Base-by-base conservation (phyloP, 805 yeast genomes). In the Blastobotrys americana region DNA sequence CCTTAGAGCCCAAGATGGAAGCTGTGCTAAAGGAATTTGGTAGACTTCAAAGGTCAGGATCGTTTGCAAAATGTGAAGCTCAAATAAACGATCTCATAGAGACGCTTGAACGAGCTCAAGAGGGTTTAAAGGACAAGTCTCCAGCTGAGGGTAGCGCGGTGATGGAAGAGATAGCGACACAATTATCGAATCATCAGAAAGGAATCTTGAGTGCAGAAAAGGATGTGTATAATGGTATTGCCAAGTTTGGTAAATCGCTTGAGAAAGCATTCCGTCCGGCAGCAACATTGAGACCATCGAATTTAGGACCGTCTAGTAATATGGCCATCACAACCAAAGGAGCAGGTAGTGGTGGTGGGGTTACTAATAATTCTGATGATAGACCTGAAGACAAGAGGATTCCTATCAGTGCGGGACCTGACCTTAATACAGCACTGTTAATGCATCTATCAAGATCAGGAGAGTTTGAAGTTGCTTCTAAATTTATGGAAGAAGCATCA, bases 361-460 rank as follows among this genome's bases (percentile, higher is more conserved):
- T n/a, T n/a, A n/a, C n/a, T n/a, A n/a, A n/a, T n/a, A n/a, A n/a
- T n/a, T n/a, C n/a, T n/a, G n/a, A n/a, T n/a, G n/a, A n/a, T n/a
- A n/a, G n/a, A n/a, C 16, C 39, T n/a, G 35, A 34, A 13, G 19
- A 33, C 39, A 36, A 25, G 37, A 34, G 19, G 47, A 3, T 44
- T 33, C 44, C 48, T 48, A 34, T 47, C 41, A 10, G 45, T 27
- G 10, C 46, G 50, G 39, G 53, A 40, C 34, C 52, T 44, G 16
- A 46, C 28, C 61, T 74, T 17, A 65, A 70, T 27, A 57, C 58
- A 15, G 76, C 77, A 1, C 64, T 76, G 6, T 66, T 68, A 17
- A 60, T 67, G 45, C 79, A 76, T 52, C 56, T 76, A 17, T 57
- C 71, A 8, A 61, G 78, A n/a, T 67, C 67, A 44, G 76, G 74